Conservation (phyloP, 2,329 filamentous ascomycete genomes). For the Fusarium tupiense region DNA sequence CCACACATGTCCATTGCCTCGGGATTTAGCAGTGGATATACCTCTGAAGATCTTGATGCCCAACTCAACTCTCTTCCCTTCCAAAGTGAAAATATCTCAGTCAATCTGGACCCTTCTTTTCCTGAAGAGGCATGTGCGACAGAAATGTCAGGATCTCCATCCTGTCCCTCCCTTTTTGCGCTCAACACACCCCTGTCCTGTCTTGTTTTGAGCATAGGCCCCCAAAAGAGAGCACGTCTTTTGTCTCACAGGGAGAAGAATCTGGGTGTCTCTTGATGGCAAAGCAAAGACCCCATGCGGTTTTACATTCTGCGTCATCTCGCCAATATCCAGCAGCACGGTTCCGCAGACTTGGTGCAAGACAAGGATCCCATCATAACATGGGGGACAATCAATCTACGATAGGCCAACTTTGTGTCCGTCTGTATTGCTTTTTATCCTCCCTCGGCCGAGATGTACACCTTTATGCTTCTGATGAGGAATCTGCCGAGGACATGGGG, state of each 20-base stretch:
- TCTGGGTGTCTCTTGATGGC: background rate
- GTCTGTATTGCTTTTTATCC: background rate
- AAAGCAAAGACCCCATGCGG: conserved; percentile 1
- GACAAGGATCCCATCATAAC: background rate
- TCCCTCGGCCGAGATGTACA: background rate
- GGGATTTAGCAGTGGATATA: conserved; percentile 10
- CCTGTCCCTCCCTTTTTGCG: background rate
- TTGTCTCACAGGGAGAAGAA: conserved; percentile 18
- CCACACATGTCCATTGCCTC: conserved; percentile 17
- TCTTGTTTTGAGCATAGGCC: background rate
- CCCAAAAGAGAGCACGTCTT: background rate
- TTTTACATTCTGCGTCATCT: conserved; percentile 20
- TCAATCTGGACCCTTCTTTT: conserved; percentile 2
- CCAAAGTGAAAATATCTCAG: background rate
- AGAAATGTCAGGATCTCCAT: background rate
- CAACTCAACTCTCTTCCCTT: background rate
- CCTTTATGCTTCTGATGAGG: background rate
- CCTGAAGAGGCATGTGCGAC: background rate
- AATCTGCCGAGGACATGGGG: background rate
- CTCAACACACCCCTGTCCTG: background rate
- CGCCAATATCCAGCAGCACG: conserved; percentile 33
- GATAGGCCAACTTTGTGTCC: conserved; percentile 15
- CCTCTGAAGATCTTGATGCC: conserved; percentile 30
- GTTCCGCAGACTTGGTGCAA: conserved; percentile 22
- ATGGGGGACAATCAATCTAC: conserved; percentile 3